phyloP scores from a whole-genome alignment of 495 filamentous ascomycete species.

The Letharia columbiana region DNA sequence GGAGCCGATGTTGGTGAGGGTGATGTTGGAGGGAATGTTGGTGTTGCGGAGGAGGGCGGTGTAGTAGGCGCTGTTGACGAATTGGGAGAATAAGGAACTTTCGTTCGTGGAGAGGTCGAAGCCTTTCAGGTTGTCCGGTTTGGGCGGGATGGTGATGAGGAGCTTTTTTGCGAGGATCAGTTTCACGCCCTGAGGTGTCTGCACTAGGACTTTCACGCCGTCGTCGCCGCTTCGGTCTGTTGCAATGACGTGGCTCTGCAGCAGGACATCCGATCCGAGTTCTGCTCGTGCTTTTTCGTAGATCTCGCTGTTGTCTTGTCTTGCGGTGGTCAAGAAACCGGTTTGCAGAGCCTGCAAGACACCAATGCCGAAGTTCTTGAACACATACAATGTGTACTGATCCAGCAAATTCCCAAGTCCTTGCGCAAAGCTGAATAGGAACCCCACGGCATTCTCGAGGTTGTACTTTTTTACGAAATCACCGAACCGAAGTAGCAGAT shows the following conservation, averaged over 20 bases:
- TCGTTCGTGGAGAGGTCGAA: conserved; percentile 36
- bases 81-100: conserved; percentile 32
- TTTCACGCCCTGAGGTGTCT: conserved; percentile 30
- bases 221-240: conserved; percentile 27
- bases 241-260: conserved; percentile 28
- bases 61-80: conserved; percentile 37
- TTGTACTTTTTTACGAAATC: conserved; percentile 38
- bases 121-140: conserved; percentile 27
- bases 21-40: conserved; percentile 30
- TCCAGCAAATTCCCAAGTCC: conserved; percentile 36
- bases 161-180: conserved; percentile 40
- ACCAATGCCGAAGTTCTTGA: conserved; percentile 22
- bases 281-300: conserved; percentile 32
- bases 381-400: conserved; percentile 26
- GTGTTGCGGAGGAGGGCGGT: conserved; percentile 36
- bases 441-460: conserved; percentile 27
- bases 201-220: conserved; percentile 27
- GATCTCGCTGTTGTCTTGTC: conserved; percentile 35
- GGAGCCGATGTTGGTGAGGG: conserved; percentile 28
- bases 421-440: conserved; percentile 30
- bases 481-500: conserved; percentile 35
- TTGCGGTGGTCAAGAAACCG: conserved; percentile 31
- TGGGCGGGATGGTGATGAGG: conserved; percentile 39
- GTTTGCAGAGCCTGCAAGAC: conserved; percentile 4
- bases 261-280: conserved; percentile 28